These are phyloP conservation scores for Boletus pseudopeckii DNA, from an alignment of 768 basidiomycete species.

Conservation along the genomic window DNA sequence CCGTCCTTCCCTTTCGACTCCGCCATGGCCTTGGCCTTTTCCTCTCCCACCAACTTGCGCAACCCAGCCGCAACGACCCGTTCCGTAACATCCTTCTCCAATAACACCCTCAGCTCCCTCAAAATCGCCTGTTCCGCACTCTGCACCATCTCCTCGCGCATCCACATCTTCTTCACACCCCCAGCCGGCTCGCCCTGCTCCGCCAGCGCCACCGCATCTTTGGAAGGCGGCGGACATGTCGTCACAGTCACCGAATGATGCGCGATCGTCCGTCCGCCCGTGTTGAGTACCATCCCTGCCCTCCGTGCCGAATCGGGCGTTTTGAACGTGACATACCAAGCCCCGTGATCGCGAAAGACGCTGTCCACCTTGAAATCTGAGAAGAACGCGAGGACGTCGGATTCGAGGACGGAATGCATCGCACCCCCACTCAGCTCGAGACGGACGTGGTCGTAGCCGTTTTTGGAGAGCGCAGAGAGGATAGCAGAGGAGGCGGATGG, in stretches of 20 bases:
- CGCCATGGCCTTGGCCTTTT: conserved; percentile 38
- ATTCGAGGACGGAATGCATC: conserved; percentile 54
- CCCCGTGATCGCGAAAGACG: conserved; percentile 65
- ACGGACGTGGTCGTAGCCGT: conserved; percentile 64
- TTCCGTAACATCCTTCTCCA: conserved; percentile 67
- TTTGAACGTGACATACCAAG: conserved; percentile 81
- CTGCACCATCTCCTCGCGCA: conserved; percentile 49
- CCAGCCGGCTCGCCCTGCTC: conserved; percentile 27
- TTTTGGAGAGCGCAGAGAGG: conserved; percentile 50
- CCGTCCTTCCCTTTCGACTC: conserved; percentile 26
- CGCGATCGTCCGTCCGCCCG: conserved; percentile 49
- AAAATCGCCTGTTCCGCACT: conserved; percentile 55
- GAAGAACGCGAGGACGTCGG: conserved; percentile 67
- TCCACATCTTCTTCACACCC: conserved; percentile 46
- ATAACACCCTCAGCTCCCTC: conserved; percentile 48
- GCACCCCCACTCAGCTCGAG: conserved; percentile 48
- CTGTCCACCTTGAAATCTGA: conserved; percentile 67
- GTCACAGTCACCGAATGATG: conserved; percentile 58
- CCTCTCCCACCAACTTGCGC: conserved; percentile 49
- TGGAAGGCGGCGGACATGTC: conserved; percentile 37
- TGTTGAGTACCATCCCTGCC: conserved; percentile 61
- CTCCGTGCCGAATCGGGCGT: conserved; percentile 59
- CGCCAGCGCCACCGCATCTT: conserved; percentile 32
- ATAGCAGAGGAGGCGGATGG: conserved; percentile 18
- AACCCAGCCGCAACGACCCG: conserved; percentile 55